Evolutionary conservation across 2,329 filamentous ascomycete genomes (phyloP), one percentile per base, ranked within the genome.

Genomic region (Chaetomiaceae sp.): DNA sequence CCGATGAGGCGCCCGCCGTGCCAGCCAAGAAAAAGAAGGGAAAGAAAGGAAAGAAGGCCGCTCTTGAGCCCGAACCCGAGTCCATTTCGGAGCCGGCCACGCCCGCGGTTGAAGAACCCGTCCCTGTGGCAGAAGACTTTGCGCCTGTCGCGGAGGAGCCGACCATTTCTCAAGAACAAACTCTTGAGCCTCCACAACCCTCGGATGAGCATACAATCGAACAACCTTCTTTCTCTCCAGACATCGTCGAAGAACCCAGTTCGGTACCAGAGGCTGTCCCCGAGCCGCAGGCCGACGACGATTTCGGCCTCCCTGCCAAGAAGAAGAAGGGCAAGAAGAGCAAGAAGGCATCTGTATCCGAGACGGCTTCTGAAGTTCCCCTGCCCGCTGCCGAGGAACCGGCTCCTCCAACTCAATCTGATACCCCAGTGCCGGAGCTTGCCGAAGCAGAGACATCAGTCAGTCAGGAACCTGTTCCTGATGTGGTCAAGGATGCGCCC

Each of bases 301-400:
- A 14, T 3, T 3, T 20, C 5, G 35, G 16, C 16, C 10, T 27
- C n/a, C 31, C 44, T 2, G 31, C 27, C 17, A 55, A 50, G 34
- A 59, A 56, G 14, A 65, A 65, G 53, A 65, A 65, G 52, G 58
- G 58, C 33, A 69, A 68, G 58, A 66, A 56, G 62, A 58, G 56
- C 51, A 45, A 45, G 33, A 60, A 56, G 50, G 47, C 38, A 4
- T 33, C 48, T 16, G 54, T 51, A 16, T 50, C 44, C 10, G 48
- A 57, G 39, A 20, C 35, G 8, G 16, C 54, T 25, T 53, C 55
- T 35, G 42, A 35, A 5, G 44, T 10, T 25, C 37, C 39, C 19
- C 45, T 50, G 1, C 50, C 47, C 30, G 27, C 27, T 12, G 19
- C 42, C n/a, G 50, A 53, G 5, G 45, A 46, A 27, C 34, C 40